Evolutionary conservation across 495 filamentous ascomycete genomes (phyloP), one percentile per base, ranked within the genome.

Genomic region (Endocarpon pusillum): DNA sequence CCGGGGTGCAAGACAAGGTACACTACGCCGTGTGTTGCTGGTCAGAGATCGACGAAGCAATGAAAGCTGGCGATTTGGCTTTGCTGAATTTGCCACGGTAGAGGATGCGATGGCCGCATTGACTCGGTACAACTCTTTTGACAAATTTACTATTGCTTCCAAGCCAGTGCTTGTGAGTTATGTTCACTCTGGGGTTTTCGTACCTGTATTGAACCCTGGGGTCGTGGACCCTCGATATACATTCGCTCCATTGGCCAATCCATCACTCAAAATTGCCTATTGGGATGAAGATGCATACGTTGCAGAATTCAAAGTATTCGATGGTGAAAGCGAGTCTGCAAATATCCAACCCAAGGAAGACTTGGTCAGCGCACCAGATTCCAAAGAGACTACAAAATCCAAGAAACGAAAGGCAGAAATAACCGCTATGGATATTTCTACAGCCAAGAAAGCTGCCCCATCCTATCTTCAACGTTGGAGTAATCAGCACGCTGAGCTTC

Each of bases 161-260:
- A 77, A 70, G 40, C 72, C 73, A 0, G 78, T 87, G 20, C 58
- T 69, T 29, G 66, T 82, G 19, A 78, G 68, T 24, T 91, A 81
- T 44, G 81, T 89, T 15, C 85, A 94, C 34, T 71, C 80, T 3
- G 84, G 85, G 16, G 83, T 93, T 0, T 93, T 94, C 47, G 74
- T 91, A 10, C 82, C 81, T 4, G 58, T 79, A 25, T 56, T 80
- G 39, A 71, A 75, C 29, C 61, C 61, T 1, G 45, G 59, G 7
- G 49, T 59, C 2, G 66, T 67, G 16, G 66, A 62, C 18, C 62
- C 67, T 3, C 59, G 52, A 22, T 82, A 76, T 48, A 80, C 74
- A 0, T 91, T 93, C 43, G 64, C 68, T 21, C 75, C 81, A 3
- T 61, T 81, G 4, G 72, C 64, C 37, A 87, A 91, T 40, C 60